Conservation (phyloP, 495 filamentous ascomycete genomes). For the Cercophora sp. region DNA sequence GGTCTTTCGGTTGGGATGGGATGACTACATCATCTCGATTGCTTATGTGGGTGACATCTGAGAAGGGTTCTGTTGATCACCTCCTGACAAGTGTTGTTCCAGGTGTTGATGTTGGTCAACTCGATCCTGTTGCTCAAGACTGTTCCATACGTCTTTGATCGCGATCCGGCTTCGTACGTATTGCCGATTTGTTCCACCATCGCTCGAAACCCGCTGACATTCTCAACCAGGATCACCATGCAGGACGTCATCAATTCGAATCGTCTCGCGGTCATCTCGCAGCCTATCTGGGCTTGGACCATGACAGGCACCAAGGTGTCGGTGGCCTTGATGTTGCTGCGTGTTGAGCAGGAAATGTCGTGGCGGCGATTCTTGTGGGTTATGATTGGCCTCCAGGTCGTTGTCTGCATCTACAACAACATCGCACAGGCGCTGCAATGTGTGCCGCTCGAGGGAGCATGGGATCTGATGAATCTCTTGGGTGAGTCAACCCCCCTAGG, state of each 20-base stretch:
- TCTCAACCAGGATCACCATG: slow-evolving; percentile 8
- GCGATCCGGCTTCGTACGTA: no score
- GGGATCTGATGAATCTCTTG: slow-evolving; percentile 19
- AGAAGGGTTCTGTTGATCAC: not conserved
- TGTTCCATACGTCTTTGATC: slow-evolving; percentile 16
- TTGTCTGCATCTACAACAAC: slow-evolving; percentile 15
- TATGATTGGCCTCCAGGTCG: slow-evolving; percentile 14
- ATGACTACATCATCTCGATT: slow-evolving; percentile 16
- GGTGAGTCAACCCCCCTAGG: no score
- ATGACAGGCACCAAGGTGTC: slow-evolving; percentile 21
- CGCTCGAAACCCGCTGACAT: no score
- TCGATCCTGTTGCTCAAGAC: slow-evolving; percentile 15
- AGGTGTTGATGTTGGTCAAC: slow-evolving; percentile 12
- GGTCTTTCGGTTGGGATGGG: slow-evolving; percentile 16
- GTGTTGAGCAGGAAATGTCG: slow-evolving; percentile 9
- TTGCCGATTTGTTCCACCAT: no score
- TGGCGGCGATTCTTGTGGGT: slow-evolving; percentile 10
- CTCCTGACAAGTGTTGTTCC: not conserved
- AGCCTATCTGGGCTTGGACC: slow-evolving; percentile 20
- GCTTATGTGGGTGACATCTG: slow-evolving; percentile 11
- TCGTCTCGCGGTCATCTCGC: slow-evolving; percentile 16
- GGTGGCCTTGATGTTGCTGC: slow-evolving; percentile 18
- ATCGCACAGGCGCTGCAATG: slow-evolving; percentile 11
- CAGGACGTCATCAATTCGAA: slow-evolving; percentile 16
- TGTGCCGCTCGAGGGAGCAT: slow-evolving; percentile 15